Conservation (phyloP, 1,284 basidiomycete genomes). For the Wolfiporia cocos region DNA sequence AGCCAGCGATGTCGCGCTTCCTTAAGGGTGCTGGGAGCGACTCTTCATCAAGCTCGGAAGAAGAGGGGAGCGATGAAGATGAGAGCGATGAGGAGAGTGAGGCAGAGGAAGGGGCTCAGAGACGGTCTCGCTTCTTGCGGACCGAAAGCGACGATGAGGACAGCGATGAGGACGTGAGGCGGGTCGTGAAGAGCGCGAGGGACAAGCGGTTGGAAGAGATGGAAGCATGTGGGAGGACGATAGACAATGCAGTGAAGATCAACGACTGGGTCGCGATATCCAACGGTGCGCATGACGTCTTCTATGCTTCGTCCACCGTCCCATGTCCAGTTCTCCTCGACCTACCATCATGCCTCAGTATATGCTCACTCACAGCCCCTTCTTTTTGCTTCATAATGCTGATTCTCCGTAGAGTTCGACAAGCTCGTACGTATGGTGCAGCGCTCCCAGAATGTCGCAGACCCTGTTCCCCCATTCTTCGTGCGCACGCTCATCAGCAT, state of each 20-base stretch:
- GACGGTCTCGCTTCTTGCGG: constrained; percentile 41
- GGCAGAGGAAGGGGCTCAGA: constrained; percentile 25
- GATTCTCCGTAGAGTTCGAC: constrained; percentile 76
- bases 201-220: constrained; percentile 88
- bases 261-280: constrained; percentile 96
- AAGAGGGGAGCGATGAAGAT: constrained; percentile 20
- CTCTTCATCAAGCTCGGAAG: constrained; percentile 43
- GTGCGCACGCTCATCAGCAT: constrained; percentile 75
- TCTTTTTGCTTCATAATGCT: constrained; percentile 3
- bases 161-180: constrained; percentile 65
- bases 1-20: constrained; percentile 73
- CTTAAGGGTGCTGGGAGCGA: constrained; percentile 52
- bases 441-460: constrained; percentile 81
- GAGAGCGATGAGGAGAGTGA: constrained; percentile 33
- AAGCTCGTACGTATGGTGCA: constrained; percentile 89
- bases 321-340: too few species aligned
- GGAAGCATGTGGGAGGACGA: constrained; percentile 82
- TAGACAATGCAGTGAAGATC: constrained; percentile 95
- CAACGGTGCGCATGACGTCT: constrained; percentile 76
- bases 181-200: constrained; percentile 79
- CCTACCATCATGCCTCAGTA: too few species aligned
- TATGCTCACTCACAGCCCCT: neutral
- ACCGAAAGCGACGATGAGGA: constrained; percentile 54
- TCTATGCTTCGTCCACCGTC: too few species aligned
- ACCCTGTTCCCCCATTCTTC: constrained; percentile 87